phyloP scores from a whole-genome alignment of 1,139 yeast species.

The Yamadazyma taylorii region DNA sequence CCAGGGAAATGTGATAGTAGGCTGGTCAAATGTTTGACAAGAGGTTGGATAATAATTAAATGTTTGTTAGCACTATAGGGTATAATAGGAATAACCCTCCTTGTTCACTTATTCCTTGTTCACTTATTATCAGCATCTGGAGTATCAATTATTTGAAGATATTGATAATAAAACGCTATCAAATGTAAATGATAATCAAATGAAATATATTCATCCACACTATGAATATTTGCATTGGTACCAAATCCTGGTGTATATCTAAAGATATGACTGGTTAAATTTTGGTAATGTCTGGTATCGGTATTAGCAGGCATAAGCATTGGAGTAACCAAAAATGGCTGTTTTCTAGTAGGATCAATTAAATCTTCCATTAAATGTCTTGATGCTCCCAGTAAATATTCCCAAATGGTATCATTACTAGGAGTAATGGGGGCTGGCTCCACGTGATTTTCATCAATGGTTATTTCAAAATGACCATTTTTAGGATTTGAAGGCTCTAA shows the following conservation, averaged over 20 bases:
- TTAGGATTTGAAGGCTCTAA: constrained; percentile 27
- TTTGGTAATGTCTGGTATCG: constrained; percentile 44
- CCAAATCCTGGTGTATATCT: constrained; percentile 34
- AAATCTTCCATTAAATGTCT: constrained; percentile 55
- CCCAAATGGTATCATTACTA: constrained; percentile 49
- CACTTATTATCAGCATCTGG: too few relatives aligned
- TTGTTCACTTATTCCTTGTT: too few relatives aligned
- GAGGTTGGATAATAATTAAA: constrained; percentile 29
- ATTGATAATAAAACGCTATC: constrained; percentile 40
- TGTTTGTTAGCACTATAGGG: too few relatives aligned
- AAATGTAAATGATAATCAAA: constrained; percentile 27
- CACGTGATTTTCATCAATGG: constrained; percentile 30
- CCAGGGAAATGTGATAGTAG: constrained; percentile 22
- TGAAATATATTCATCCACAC: constrained; percentile 32
- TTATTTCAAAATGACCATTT: constrained; percentile 49
- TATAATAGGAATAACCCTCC: too few relatives aligned
- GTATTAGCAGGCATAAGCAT: constrained; percentile 39
- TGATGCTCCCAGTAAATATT: constrained; percentile 54
- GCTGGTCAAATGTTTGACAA: constrained; percentile 32
- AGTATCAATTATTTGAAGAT: constrained; percentile 35
- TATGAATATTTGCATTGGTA: constrained; percentile 22
- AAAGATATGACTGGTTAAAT: constrained; percentile 36
- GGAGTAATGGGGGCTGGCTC: constrained; percentile 66
- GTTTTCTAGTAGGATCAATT: constrained; percentile 25
- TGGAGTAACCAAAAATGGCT: constrained; percentile 35